These are phyloP conservation scores for Anacardium occidentale DNA, from an alignment of 345 rosid species.

Conservation along the genomic window DNA sequence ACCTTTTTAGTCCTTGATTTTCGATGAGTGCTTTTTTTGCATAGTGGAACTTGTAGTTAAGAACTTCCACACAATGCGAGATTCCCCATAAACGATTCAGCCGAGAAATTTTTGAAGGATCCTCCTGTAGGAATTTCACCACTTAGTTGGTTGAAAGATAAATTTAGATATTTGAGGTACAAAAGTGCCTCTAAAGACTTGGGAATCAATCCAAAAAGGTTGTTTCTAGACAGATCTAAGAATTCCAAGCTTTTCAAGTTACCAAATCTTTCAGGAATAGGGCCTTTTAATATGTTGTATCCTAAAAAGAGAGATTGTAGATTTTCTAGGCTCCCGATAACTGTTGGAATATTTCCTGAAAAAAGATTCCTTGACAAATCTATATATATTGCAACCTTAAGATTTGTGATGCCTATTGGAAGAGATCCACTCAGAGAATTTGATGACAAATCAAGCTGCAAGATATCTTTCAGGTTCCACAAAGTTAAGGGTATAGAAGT, in stretches of 20 bases:
- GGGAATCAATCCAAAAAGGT: slow-evolving; percentile 14
- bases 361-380: slow-evolving; percentile 18
- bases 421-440: slow-evolving; percentile 3
- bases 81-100: slow-evolving; percentile 11
- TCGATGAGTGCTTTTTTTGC: not conserved
- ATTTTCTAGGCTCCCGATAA: not conserved
- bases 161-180: not conserved
- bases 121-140: slow-evolving; percentile 26
- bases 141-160: slow-evolving; percentile 14
- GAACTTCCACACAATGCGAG: slow-evolving; percentile 12
- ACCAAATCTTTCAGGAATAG: slow-evolving; percentile 17
- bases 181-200: slow-evolving; percentile 13
- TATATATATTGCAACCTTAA: not conserved
- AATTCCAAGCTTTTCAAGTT: not conserved
- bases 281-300: slow-evolving; percentile 5
- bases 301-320: not conserved
- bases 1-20: not conserved
- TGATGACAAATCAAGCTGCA: slow-evolving; percentile 10
- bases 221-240: slow-evolving; percentile 20
- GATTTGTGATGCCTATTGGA: not conserved
- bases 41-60: slow-evolving; percentile 1
- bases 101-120: not conserved
- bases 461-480: slow-evolving; percentile 13
- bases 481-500: slow-evolving; percentile 1
- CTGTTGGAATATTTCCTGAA: slow-evolving; percentile 5